phyloP scores from a whole-genome alignment of 2,329 filamentous ascomycete species.

The Drechslera avenae region DNA sequence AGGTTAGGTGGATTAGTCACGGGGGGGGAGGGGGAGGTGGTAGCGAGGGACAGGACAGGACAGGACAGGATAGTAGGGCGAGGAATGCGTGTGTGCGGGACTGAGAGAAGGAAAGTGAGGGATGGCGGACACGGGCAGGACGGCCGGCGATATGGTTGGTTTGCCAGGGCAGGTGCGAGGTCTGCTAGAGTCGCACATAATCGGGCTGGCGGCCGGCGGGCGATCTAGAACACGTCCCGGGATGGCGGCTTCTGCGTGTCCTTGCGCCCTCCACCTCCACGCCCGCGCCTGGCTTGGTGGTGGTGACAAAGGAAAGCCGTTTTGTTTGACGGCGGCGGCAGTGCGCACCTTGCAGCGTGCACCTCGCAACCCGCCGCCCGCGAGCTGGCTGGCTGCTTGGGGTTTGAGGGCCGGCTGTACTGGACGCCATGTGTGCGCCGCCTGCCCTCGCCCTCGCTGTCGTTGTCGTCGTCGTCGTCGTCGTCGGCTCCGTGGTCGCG shows the following conservation, averaged over 20 bases:
- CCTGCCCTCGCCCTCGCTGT: no score
- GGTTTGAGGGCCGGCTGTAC: no score
- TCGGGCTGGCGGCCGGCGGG: conserved; percentile 30
- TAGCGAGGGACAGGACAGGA: conserved; percentile 18
- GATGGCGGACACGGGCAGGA: conserved; percentile 20
- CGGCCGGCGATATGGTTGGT: conserved; percentile 36
- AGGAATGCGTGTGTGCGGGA: conserved; percentile 29
- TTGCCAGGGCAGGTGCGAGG: conserved; percentile 13
- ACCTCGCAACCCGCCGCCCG: no score
- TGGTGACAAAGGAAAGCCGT: conserved; percentile 8
- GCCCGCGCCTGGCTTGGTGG: not conserved
- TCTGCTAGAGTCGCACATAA: conserved; percentile 32
- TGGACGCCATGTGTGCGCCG: no score
- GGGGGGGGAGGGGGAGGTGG: no score
- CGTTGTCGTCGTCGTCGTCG: not conserved
- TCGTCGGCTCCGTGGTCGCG: not conserved
- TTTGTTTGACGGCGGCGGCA: no score
- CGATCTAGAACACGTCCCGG: conserved; percentile 43
- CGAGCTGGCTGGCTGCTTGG: no score
- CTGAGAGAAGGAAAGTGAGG: conserved; percentile 33
- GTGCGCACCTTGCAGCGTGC: conserved; percentile 11
- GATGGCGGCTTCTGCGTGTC: conserved; percentile 32
- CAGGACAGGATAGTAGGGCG: conserved; percentile 21
- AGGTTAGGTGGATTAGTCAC: conserved; percentile 23
- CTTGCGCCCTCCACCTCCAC: conserved; percentile 13